A percentile compares a stretch with the other conserved stretches of the same genome.
Conservation (phyloP, 228 moss, liverwort and hornwort genomes). For the Sphagnum fallax region DNA sequence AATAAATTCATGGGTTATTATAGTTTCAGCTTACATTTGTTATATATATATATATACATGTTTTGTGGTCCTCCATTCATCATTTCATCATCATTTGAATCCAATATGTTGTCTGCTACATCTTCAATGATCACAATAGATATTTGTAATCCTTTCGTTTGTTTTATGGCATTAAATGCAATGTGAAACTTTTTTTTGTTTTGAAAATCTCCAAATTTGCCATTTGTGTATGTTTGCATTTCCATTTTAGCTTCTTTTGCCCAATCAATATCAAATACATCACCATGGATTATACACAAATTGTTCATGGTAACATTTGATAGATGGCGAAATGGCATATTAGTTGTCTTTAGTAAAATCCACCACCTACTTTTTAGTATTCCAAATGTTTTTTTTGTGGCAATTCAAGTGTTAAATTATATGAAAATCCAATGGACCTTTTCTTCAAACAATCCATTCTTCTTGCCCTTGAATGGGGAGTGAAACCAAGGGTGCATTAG, state of each 20-base stretch:
- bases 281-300: conserved; percentile 11
- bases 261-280: conserved; percentile 5
- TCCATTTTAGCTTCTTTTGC: neutral
- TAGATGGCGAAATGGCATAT: too few species aligned
- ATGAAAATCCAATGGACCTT: conserved; percentile 6
- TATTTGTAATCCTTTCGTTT: too few species aligned
- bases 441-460: neutral
- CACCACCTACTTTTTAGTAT: conserved; percentile 5
- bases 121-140: too few species aligned
- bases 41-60: too few species aligned
- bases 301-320: neutral
- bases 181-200: neutral
- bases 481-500: neutral
- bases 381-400: conserved; percentile 10
- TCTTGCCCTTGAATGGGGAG: neutral
- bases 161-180: too few species aligned
- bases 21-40: too few species aligned
- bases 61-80: neutral
- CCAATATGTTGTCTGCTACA: too few species aligned
- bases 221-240: neutral
- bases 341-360: too few species aligned
- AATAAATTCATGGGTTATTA: too few species aligned
- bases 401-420: neutral
- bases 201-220: neutral
- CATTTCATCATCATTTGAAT: neutral